A percentile compares a stretch with the other conserved stretches of the same genome.
These are phyloP conservation scores for Phyllostachys edulis DNA, from an alignment of 176 grass and related monocot species.

Conservation along the genomic window DNA sequence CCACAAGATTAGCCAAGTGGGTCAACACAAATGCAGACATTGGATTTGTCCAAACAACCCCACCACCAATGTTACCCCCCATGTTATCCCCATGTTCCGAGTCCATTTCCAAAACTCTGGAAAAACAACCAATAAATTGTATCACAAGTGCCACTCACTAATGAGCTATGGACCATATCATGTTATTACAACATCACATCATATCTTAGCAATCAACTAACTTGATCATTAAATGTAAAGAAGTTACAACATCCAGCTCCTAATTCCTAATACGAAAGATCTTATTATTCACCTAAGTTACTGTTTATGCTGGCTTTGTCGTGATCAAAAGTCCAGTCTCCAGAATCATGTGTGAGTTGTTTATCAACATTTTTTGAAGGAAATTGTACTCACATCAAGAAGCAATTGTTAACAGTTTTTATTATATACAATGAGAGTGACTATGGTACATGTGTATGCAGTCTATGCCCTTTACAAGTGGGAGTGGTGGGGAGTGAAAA, in stretches of 20 bases:
- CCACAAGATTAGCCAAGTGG: too few species aligned
- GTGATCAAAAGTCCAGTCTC: neutral
- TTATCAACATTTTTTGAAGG: neutral
- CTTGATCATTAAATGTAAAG: neutral
- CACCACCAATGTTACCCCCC: too few species aligned
- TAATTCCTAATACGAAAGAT: neutral
- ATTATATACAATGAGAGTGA: too few species aligned
- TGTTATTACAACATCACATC: neutral
- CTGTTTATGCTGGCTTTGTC: neutral
- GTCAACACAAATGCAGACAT: too few species aligned
- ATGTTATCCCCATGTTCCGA: too few species aligned
- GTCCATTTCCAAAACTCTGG: neutral
- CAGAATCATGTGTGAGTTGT: slow-evolving; percentile 17
- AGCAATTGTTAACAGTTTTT: neutral
- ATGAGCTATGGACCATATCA: neutral
- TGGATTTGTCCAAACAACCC: too few species aligned
- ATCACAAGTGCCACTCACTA: neutral
- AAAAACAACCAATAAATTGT: neutral
- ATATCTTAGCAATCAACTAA: neutral
- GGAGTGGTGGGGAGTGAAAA: too few species aligned
- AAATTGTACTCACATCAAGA: slow-evolving; percentile 1
- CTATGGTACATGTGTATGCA: neutral
- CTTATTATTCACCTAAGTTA: neutral
- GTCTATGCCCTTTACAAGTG: neutral
- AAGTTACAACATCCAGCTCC: neutral